Conservation (phyloP, 1,284 basidiomycete genomes). For the Microbotryomycetes sp. region DNA sequence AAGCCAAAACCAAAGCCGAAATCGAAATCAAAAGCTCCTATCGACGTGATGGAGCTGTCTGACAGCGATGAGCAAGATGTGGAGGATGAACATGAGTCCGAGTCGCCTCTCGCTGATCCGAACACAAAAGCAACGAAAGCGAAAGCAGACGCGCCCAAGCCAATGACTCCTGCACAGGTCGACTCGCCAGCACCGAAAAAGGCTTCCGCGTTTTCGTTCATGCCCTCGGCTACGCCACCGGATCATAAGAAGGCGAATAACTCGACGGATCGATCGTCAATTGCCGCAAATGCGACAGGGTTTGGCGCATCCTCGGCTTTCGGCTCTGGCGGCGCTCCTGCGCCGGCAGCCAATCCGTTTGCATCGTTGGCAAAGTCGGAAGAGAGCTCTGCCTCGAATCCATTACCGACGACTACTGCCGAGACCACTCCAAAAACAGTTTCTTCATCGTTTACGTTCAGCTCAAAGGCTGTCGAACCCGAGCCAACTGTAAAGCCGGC, state of each 20-base stretch:
- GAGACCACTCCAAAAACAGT: too few species aligned
- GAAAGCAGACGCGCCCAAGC: neutral
- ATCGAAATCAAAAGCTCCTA: neutral
- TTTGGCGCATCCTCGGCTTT: neutral
- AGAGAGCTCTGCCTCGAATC: neutral
- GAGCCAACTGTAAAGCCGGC: slow-evolving; percentile 2
- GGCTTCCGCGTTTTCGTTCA: neutral
- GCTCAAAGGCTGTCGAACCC: neutral
- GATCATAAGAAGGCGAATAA: neutral
- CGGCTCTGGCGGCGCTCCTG: neutral
- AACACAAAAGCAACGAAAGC: neutral
- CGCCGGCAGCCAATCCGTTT: neutral
- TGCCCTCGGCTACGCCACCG: neutral
- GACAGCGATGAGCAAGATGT: slow-evolving; percentile 9
- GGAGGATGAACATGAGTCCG: slow-evolving; percentile 1
- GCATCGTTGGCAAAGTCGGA: neutral
- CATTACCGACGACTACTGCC: neutral
- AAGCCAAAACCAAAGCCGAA: neutral
- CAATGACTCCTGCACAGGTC: too few species aligned
- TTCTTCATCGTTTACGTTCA: too few species aligned
- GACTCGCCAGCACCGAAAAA: neutral
- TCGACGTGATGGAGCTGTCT: slow-evolving; percentile 16
- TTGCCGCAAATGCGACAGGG: neutral
- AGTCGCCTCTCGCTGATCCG: neutral
- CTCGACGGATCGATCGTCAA: neutral